Evolutionary conservation across 2,329 filamentous ascomycete genomes (phyloP).

Genomic region (Chlorencoelia australis): DNA sequence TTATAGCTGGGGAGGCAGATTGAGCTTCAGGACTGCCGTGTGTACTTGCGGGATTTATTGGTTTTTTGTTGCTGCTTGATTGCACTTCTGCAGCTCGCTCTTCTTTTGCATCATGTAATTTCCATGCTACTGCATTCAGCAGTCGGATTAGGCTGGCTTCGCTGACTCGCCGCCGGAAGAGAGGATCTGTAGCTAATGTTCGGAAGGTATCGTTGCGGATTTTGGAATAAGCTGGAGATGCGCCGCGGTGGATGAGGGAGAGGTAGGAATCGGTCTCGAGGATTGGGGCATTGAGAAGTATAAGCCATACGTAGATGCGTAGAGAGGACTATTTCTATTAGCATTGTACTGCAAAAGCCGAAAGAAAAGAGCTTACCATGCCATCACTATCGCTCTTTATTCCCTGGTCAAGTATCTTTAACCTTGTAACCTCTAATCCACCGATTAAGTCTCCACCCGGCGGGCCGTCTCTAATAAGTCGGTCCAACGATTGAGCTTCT

Average conservation of each 20-base stretch:
- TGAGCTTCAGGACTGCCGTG: constrained; percentile 23
- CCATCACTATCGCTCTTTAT: constrained; percentile 70
- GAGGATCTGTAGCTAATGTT: constrained; percentile 90
- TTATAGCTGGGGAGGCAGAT: constrained; percentile 23
- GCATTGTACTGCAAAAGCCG: constrained; percentile 6
- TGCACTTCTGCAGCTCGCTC: constrained; percentile 12
- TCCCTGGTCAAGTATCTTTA: constrained; percentile 65
- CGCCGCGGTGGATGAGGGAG: constrained; percentile 79
- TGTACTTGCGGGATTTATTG: constrained; percentile 16
- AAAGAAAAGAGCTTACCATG: constrained; percentile 48
- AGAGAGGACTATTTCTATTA: constrained; percentile 59
- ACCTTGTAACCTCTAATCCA: constrained; percentile 59
- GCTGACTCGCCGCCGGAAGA: constrained; percentile 89
- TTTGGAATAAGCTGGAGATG: constrained; percentile 90
- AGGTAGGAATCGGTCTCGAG: constrained; percentile 84
- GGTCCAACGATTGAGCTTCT: constrained; percentile 56
- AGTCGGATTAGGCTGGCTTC: constrained; percentile 91
- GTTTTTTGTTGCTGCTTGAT: constrained; percentile 6
- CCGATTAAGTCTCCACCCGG: constrained; percentile 57
- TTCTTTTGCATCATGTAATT: constrained; percentile 68
- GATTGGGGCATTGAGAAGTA: constrained; percentile 79
- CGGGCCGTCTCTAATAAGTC: constrained; percentile 71
- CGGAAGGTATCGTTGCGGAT: constrained; percentile 98
- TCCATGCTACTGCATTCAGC: constrained; percentile 92
- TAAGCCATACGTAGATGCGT: constrained; percentile 92